Evolutionary conservation across 495 filamentous ascomycete genomes (phyloP), one percentile per base, ranked within the genome.

Genomic region (Aspergillus kassunensis): DNA sequence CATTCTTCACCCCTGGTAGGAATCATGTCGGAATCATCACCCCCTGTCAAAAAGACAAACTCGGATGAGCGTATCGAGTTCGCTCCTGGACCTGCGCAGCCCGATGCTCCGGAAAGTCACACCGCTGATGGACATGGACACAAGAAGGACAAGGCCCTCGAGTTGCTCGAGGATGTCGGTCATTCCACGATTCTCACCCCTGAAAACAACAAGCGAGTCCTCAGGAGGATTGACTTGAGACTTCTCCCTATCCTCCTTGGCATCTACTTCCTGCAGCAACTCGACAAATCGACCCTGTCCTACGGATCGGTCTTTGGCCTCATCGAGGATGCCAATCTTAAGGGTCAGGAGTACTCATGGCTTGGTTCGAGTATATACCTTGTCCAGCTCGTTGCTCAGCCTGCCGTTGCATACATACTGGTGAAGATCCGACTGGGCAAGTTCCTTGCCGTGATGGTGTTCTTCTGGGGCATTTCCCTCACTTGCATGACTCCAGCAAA

Each of bases 391-490:
- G 74, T 71, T n/a, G 64, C 59, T n/a, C 69, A 74, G 51, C 69
- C 69, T 20, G 29, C 71, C 25, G 61, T 71, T 3, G 67, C 70
- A 1, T 73, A 73, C 21, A 56, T 64, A 6, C 49, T 73, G 34
- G 67, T 73, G 44, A 73, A 70, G 39, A 58, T 73, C 10, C 68
- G 65, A 1, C 42, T 72, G 25, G 70, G 62, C 12, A 80, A 78
- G 54, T 85, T 85, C 40, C 70, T 86, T 3, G 73, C 77, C 8
- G 72, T 76, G 20, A 82, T 79, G 25, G 80, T 79, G 37, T 61
- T 85, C 15, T 65, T 77, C 10, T 86, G 83, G 84, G 83, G 83
- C 2, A 64, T 73, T 8, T 60, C 75, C 24, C 58, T 85, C 67
- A 73, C 56, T 56, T 75, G 66, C 69, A 83, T 66, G 83, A 65